Evolutionary conservation across 768 basidiomycete genomes (phyloP).

Genomic region (Agaricus subrufescens): DNA sequence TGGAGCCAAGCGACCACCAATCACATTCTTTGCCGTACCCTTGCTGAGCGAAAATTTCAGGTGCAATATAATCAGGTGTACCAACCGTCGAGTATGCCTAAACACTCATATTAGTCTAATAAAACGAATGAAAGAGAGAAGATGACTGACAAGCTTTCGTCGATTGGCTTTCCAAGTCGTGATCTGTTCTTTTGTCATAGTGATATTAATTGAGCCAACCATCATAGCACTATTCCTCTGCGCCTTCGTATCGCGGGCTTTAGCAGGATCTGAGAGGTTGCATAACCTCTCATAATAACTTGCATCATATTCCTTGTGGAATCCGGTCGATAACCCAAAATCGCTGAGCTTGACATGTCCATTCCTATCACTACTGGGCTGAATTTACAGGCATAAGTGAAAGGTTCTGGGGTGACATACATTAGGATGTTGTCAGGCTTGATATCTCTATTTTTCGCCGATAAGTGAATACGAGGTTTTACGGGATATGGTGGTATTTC

Average conservation of each 20-base stretch:
- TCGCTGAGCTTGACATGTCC: constrained; percentile 98
- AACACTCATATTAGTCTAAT: not conserved
- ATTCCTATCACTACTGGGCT: constrained; percentile 65
- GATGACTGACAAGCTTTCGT: constrained; percentile 71
- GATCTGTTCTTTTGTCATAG: constrained; percentile 92
- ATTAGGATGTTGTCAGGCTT: constrained; percentile 99
- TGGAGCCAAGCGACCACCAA: constrained; percentile 99
- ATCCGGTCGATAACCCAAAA: constrained; percentile 98
- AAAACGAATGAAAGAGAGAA: not conserved
- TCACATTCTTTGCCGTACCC: constrained; percentile 99
- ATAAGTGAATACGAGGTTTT: not conserved
- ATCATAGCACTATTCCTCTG: constrained; percentile 87
- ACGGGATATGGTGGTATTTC: not conserved
- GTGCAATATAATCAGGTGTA: constrained; percentile 94
- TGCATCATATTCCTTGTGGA: constrained; percentile 97
- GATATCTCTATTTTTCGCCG: constrained; percentile 67
- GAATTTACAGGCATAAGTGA: not conserved
- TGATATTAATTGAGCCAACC: constrained; percentile 94
- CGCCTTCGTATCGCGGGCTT: constrained; percentile 38
- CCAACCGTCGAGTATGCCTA: constrained; percentile 98
- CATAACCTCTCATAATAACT: constrained; percentile 84
- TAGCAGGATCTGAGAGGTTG: constrained; percentile 54
- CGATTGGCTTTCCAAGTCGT: constrained; percentile 99
- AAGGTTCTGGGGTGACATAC: too few species aligned
- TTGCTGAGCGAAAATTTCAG: constrained; percentile 93